Evolutionary conservation across 148 eudicot genomes (phyloP).

Genomic region (Nepenthes mirabilis): DNA sequence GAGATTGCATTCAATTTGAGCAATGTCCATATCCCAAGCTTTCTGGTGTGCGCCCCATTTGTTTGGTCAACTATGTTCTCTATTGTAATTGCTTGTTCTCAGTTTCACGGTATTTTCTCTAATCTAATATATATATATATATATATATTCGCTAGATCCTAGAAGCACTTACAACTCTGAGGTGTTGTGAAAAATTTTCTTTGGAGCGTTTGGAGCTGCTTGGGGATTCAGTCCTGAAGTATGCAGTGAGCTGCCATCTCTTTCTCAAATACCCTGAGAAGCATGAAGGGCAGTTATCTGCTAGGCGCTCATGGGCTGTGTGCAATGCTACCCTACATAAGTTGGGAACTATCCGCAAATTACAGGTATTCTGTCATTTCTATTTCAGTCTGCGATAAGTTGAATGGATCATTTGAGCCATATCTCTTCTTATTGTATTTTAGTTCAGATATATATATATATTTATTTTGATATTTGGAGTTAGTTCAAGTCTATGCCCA

Average conservation of each 20-base stretch:
- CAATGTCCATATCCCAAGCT: slow-evolving; percentile 40
- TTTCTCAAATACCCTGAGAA: slow-evolving; percentile 57
- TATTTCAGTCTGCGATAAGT: too few species aligned
- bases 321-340: slow-evolving; percentile 69
- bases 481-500: neutral
- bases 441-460: neutral
- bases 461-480: neutral
- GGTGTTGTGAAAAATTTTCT: slow-evolving; percentile 75
- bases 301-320: slow-evolving; percentile 40
- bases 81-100: slow-evolving; percentile 2
- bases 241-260: slow-evolving; percentile 61
- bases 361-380: slow-evolving; percentile 34
- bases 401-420: too few species aligned
- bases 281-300: slow-evolving; percentile 74
- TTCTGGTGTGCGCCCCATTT: slow-evolving; percentile 31
- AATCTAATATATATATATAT: neutral
- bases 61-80: neutral
- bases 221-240: slow-evolving; percentile 91
- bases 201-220: slow-evolving; percentile 90
- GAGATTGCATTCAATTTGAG: slow-evolving; percentile 31
- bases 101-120: neutral
- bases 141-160: slow-evolving; percentile 40
- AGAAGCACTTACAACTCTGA: slow-evolving; percentile 86
- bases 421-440: too few species aligned
- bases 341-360: slow-evolving; percentile 41